These are phyloP conservation scores for Ambispora gerdemannii DNA, from an alignment of 192 early-diverging fungal genomes.

Conservation along the genomic window DNA sequence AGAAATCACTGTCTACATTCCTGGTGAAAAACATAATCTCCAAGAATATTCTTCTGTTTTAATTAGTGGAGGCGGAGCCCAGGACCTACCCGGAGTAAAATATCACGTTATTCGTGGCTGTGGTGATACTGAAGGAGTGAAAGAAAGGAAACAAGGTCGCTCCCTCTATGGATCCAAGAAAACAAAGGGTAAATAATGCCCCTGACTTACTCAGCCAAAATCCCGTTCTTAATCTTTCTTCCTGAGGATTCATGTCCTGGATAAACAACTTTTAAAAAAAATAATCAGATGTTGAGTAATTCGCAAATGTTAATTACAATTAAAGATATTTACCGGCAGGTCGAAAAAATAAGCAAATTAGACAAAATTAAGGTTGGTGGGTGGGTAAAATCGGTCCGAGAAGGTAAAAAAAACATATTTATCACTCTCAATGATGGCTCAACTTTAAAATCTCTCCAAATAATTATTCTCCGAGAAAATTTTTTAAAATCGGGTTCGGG, in stretches of 20 bases:
- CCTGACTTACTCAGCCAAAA: conserved; percentile 1
- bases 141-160: no score
- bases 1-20: no score
- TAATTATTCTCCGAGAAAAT: background rate
- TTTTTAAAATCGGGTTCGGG: background rate
- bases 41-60: no score
- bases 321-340: conserved; percentile 1
- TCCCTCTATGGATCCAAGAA: no score
- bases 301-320: background rate
- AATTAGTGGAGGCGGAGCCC: no score
- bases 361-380: conserved; percentile 21
- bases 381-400: conserved; percentile 14
- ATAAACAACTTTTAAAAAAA: background rate
- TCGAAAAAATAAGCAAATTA: background rate
- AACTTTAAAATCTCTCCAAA: background rate
- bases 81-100: no score
- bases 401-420: conserved; percentile 16
- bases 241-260: background rate
- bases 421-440: conserved; percentile 15
- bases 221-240: no score
- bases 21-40: no score
- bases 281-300: conserved; percentile 1
- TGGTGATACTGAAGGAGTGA: no score
- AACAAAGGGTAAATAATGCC: background rate
- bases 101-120: no score